Percentiles rank a stretch among this genome's conserved stretches.
Conservation (phyloP, 2,329 filamentous ascomycete genomes). For the Bipolaris gigantea region DNA sequence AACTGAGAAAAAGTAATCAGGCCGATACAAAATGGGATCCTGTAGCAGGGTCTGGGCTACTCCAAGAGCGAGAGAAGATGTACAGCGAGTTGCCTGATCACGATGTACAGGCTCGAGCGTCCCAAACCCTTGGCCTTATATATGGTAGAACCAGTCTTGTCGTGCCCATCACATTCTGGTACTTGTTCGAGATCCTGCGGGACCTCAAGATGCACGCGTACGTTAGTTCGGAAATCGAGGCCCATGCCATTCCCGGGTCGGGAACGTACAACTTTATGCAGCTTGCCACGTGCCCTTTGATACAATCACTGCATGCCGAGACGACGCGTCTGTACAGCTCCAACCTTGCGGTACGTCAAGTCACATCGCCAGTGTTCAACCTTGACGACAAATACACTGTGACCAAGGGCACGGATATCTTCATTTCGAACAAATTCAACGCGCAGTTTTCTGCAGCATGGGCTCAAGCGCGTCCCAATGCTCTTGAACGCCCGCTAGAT, state of each 20-base stretch:
- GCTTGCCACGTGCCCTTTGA: conserved; percentile 13
- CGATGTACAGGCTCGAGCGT: conserved; percentile 11
- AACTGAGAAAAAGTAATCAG: background rate
- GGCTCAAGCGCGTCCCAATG: background rate
- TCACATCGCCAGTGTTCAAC: conserved; percentile 4
- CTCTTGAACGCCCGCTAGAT: conserved; percentile 4
- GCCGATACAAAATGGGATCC: conserved; percentile 14
- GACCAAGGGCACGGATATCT: conserved; percentile 11
- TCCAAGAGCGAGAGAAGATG: conserved; percentile 21
- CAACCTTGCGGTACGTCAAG: conserved; percentile 11
- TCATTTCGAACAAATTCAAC: conserved; percentile 12
- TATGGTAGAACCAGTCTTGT: conserved; percentile 20
- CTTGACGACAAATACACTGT: conserved; percentile 20
- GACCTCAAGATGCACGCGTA: background rate
- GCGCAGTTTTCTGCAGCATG: conserved; percentile 12
- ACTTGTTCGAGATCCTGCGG: conserved; percentile 17
- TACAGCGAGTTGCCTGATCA: conserved; percentile 18
- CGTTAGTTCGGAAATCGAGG: background rate
- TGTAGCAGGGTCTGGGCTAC: conserved; percentile 11
- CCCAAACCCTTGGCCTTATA: conserved; percentile 20
- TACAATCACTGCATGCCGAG: conserved; percentile 23
- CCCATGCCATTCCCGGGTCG: background rate
- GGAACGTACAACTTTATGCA: conserved; percentile 12
- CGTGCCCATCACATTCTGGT: conserved; percentile 22
- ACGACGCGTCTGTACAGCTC: conserved; percentile 13